A percentile compares a stretch with the other conserved stretches of the same genome.
Conservation (phyloP, 1,139 yeast species). For the Suhomyces coccinellae region DNA sequence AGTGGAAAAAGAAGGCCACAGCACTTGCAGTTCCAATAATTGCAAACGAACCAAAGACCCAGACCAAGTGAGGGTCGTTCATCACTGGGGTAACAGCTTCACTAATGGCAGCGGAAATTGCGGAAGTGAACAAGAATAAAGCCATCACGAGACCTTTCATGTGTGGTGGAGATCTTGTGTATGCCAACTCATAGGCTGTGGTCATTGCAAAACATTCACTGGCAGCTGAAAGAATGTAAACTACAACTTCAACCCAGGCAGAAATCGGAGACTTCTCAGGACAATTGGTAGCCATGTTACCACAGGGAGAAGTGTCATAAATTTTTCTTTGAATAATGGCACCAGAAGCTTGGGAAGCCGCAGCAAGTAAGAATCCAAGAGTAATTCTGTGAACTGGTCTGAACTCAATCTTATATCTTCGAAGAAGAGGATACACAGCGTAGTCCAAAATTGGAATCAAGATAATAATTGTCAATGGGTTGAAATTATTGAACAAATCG, state of each 20-base stretch:
- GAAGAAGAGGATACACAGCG: constrained; percentile 56
- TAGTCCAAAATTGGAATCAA: constrained; percentile 65
- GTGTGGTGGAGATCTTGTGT: constrained; percentile 63
- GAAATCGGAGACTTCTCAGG: constrained; percentile 46
- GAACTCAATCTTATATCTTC: constrained; percentile 45
- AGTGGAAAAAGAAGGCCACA: constrained; percentile 42
- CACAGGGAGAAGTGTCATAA: constrained; percentile 42
- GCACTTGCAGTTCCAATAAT: constrained; percentile 48
- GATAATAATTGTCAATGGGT: constrained; percentile 64
- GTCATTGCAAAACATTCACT: constrained; percentile 71
- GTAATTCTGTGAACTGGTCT: constrained; percentile 38
- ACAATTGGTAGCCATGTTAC: constrained; percentile 49
- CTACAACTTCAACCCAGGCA: constrained; percentile 56
- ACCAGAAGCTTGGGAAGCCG: constrained; percentile 42
- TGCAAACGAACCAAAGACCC: constrained; percentile 56
- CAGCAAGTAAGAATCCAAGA: constrained; percentile 38
- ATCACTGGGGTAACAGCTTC: constrained; percentile 57
- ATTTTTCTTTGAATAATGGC: constrained; percentile 39
- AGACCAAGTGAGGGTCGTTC: constrained; percentile 53
- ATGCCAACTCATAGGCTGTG: constrained; percentile 71
- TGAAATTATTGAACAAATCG: constrained; percentile 67
- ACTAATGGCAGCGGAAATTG: constrained; percentile 59
- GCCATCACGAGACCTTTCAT: constrained; percentile 74
- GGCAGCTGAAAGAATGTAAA: constrained; percentile 58
- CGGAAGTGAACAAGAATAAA: constrained; percentile 58